Percentiles rank a stretch among this genome's conserved stretches.
Conservation (phyloP, 768 basidiomycete species). For the Amanita rubescens region DNA sequence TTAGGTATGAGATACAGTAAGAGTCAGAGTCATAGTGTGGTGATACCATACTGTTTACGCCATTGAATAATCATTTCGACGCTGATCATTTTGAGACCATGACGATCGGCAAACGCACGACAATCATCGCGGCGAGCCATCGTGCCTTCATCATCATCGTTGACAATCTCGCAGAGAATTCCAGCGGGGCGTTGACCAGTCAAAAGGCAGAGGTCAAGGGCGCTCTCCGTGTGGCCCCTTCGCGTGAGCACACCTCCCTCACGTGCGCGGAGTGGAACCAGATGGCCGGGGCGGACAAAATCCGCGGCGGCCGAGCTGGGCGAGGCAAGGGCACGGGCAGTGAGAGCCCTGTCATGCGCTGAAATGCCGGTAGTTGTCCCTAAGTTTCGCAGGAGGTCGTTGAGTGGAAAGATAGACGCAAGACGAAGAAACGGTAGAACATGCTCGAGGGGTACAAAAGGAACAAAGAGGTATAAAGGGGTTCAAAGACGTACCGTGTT, state of each 20-base stretch:
- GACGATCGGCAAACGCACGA: constrained; percentile 79
- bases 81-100: constrained; percentile 92
- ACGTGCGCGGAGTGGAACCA: constrained; percentile 87
- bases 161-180: constrained; percentile 91
- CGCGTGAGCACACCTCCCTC: constrained; percentile 81
- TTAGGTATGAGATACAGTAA: not conserved
- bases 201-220: constrained; percentile 78
- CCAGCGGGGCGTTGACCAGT: constrained; percentile 67
- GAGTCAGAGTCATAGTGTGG: not conserved
- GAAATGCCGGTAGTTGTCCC: constrained; percentile 96
- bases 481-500: constrained; percentile 50
- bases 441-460: constrained; percentile 4
- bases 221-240: constrained; percentile 90
- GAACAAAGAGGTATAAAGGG: constrained; percentile 1
- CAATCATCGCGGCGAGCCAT: constrained; percentile 98
- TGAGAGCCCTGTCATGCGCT: constrained; percentile 88
- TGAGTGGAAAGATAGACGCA: constrained; percentile 5
- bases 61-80: constrained; percentile 73
- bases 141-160: constrained; percentile 78
- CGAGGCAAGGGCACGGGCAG: constrained; percentile 76
- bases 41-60: constrained; percentile 27
- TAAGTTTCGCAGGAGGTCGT: constrained; percentile 20
- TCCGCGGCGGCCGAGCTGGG: constrained; percentile 48
- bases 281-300: constrained; percentile 90
- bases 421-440: not conserved